A percentile compares a stretch with the other conserved stretches of the same genome.
Conservation (phyloP, 192 early-diverging fungal genomes). For the Phycomyces blakesleeanus region DNA sequence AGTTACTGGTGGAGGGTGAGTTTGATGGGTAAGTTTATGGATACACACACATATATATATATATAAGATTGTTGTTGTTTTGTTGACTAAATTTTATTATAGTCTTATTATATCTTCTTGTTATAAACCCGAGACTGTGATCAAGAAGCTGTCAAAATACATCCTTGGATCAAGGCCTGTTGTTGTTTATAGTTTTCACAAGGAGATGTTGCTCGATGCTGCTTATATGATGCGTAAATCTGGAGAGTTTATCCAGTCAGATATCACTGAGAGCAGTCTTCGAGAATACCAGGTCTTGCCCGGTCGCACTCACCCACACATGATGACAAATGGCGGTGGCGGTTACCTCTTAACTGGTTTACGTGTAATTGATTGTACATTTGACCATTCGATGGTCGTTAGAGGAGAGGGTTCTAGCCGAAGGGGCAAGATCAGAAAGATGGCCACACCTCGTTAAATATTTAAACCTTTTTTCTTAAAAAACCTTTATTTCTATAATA, state of each 20-base stretch:
- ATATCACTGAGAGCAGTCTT: constrained; percentile 88
- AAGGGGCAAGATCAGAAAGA: constrained; percentile 7
- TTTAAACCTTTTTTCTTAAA: background rate
- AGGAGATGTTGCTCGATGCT: constrained; percentile 61
- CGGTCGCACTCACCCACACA: constrained; percentile 74
- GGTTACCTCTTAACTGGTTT: constrained; percentile 68
- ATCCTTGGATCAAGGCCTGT: constrained; percentile 83
- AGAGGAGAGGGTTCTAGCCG: constrained; percentile 8
- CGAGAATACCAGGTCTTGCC: constrained; percentile 84
- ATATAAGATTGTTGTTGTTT: no score
- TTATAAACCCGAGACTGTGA: constrained; percentile 68
- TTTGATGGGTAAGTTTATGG: constrained; percentile 60
- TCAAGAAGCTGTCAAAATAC: constrained; percentile 66
- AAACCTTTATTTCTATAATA: background rate
- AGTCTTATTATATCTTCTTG: constrained; percentile 79
- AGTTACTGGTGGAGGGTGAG: constrained; percentile 50
- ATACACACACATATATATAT: no score
- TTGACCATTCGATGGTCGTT: constrained; percentile 14
- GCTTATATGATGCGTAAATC: constrained; percentile 66
- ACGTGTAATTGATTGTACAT: constrained; percentile 43
- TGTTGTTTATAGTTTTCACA: constrained; percentile 74
- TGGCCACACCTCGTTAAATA: background rate
- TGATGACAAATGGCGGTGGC: constrained; percentile 72
- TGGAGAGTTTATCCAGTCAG: constrained; percentile 70
- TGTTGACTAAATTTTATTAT: background rate